phyloP scores from a whole-genome alignment of 441 rosid species.

The Gossypium davidsonii region DNA sequence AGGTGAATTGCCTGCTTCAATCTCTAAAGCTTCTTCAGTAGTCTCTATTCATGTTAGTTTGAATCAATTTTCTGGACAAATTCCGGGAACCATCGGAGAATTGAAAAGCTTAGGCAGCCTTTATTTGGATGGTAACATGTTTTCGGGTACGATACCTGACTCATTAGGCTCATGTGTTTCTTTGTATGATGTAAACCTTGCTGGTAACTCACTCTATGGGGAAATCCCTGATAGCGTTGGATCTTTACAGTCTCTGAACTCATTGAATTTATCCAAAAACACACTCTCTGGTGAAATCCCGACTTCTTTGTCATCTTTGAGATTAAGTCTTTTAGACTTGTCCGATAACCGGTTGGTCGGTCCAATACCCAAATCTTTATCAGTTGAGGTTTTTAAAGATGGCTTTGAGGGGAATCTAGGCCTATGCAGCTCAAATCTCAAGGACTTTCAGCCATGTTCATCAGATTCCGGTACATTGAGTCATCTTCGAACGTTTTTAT shows the following conservation, averaged over 20 bases:
- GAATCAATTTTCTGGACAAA: constrained; percentile 36
- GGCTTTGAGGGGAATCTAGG: constrained; percentile 41
- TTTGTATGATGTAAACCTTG: constrained; percentile 31
- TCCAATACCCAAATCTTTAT: constrained; percentile 38
- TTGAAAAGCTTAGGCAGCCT: constrained; percentile 41
- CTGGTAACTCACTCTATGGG: constrained; percentile 42
- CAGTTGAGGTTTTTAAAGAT: constrained; percentile 25
- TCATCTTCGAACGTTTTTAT: constrained; percentile 24
- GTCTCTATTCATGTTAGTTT: constrained; percentile 31
- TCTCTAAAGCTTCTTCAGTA: constrained; percentile 37
- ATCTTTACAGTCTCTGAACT: constrained; percentile 31
- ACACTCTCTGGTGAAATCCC: constrained; percentile 50
- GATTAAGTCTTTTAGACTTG: constrained; percentile 52
- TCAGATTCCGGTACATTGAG: constrained; percentile 10
- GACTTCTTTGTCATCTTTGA: constrained; percentile 24
- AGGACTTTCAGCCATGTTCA: constrained; percentile 31
- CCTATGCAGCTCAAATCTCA: constrained; percentile 34
- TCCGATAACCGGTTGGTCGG: constrained; percentile 44
- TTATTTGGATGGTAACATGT: constrained; percentile 29
- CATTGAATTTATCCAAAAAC: constrained; percentile 48
- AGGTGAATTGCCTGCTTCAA: constrained; percentile 36
- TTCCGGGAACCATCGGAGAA: constrained; percentile 33
- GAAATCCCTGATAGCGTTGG: constrained; percentile 41
- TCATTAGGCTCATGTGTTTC: constrained; percentile 37
- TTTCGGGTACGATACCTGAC: constrained; percentile 39